Percentiles rank a stretch among this genome's conserved stretches.
Evolutionary conservation across 371 early-diverging fungal genomes (phyloP).

Genomic region (Mortierella sp.): DNA sequence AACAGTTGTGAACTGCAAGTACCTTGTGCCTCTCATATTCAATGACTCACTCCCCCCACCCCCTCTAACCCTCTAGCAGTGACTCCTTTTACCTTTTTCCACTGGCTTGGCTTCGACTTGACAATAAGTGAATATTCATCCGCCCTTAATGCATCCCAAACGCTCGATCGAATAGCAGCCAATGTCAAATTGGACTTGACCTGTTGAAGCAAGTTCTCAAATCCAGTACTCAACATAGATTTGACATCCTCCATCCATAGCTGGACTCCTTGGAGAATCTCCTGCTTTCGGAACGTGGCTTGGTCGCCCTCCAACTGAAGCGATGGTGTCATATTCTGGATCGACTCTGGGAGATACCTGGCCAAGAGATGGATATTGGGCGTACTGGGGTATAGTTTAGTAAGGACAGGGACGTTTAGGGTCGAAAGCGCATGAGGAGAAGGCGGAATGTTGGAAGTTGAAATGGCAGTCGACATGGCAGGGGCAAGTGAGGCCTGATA

Average conservation of each 20-base stretch:
- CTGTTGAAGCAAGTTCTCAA: constrained; percentile 48
- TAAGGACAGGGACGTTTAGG: constrained; percentile 49
- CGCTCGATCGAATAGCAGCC: constrained; percentile 44
- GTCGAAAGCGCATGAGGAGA: too few relatives aligned
- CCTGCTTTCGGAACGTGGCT: constrained; percentile 31
- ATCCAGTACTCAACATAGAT: constrained; percentile 32
- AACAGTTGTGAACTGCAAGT: too few relatives aligned
- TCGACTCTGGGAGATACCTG: constrained; percentile 62
- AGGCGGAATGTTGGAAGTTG: too few relatives aligned
- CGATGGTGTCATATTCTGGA: constrained; percentile 62
- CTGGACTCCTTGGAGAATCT: constrained; percentile 35
- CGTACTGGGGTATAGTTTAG: constrained; percentile 65
- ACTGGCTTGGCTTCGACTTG: constrained; percentile 11
- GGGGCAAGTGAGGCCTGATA: too few relatives aligned
- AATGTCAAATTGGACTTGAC: constrained; percentile 52
- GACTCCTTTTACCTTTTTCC: constrained; percentile 18
- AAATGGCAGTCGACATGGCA: too few relatives aligned
- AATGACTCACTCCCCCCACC: too few relatives aligned
- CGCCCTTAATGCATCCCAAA: constrained; percentile 54
- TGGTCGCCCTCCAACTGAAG: constrained; percentile 42
- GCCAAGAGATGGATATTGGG: constrained; percentile 67
- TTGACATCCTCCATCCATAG: constrained; percentile 55
- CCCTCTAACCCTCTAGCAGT: too few relatives aligned
- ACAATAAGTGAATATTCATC: constrained; percentile 44
- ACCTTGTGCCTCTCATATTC: too few relatives aligned